These are phyloP conservation scores for Phellinidium pouzarii DNA, from an alignment of 1,284 basidiomycete genomes.

Conservation along the genomic window DNA sequence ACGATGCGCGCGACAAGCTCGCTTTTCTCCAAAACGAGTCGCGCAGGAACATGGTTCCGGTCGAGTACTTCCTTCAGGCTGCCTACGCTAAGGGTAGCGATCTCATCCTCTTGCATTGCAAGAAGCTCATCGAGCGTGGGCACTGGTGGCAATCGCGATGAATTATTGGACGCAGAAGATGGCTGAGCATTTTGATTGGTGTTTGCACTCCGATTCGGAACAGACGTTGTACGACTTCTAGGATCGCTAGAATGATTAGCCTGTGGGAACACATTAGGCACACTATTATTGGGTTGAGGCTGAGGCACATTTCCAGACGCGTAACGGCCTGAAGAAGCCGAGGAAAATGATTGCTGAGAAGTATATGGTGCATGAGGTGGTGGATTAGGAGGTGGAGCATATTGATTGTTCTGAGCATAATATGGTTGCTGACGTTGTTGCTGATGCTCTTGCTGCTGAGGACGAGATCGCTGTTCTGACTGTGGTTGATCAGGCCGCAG, in stretches of 20 bases:
- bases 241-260: conserved; percentile 21
- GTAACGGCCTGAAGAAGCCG: background rate
- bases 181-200: background rate
- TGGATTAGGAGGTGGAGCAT: conserved; percentile 20
- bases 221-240: conserved; percentile 31
- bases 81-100: conserved; percentile 57
- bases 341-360: background rate
- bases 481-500: conserved; percentile 20
- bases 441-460: conserved; percentile 28
- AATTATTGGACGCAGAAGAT: background rate
- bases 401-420: conserved; percentile 2
- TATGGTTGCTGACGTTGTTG: conserved; percentile 1
- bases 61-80: conserved; percentile 71
- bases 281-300: background rate
- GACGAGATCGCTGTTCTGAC: conserved; percentile 27
- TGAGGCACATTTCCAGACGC: background rate
- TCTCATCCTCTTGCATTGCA: conserved; percentile 45
- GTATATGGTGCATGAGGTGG: conserved; percentile 16
- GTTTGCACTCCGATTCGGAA: conserved; percentile 15
- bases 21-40: conserved; percentile 61
- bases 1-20: conserved; percentile 69
- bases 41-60: conserved; percentile 59
- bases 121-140: conserved; percentile 62
- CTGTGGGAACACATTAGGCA: conserved; percentile 21
- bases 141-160: conserved; percentile 26